Percentiles rank a stretch among this genome's conserved stretches.
Evolutionary conservation across 176 grass and related monocot species (phyloP).

Genomic region (Cymbopogon citratus): DNA sequence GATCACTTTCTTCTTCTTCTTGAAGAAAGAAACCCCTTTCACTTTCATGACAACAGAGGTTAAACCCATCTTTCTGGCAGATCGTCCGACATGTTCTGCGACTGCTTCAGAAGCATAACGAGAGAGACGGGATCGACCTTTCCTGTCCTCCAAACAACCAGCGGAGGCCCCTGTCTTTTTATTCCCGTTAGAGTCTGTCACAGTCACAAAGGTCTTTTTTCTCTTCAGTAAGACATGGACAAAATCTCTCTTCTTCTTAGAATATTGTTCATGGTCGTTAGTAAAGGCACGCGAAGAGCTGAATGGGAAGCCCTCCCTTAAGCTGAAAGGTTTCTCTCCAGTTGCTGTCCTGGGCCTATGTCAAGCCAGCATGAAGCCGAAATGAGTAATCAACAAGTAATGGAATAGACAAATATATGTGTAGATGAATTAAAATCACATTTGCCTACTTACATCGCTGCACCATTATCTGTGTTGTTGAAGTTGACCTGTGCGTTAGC

Average conservation of each 20-base stretch:
- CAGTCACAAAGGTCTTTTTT: conserved; percentile 35
- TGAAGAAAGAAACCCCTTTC: conserved; percentile 12
- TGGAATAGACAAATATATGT: background rate
- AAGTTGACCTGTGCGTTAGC: background rate
- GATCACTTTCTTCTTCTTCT: conserved; percentile 35
- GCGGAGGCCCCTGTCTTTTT: conserved; percentile 31
- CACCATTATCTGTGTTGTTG: background rate
- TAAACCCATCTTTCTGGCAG: conserved; percentile 37
- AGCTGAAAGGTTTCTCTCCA: background rate
- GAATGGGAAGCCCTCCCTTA: background rate
- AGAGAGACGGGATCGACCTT: conserved; percentile 25
- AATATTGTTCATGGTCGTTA: background rate
- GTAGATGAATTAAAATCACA: background rate
- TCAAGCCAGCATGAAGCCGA: background rate
- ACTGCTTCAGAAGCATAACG: conserved; percentile 30
- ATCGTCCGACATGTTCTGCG: conserved; percentile 20
- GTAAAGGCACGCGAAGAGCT: background rate
- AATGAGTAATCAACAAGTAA: background rate
- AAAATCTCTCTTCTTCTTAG: conserved; percentile 17
- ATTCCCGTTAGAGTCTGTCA: conserved; percentile 31
- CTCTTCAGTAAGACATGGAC: conserved; percentile 19
- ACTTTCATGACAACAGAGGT: conserved; percentile 25
- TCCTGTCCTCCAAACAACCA: conserved; percentile 37
- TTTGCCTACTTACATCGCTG: background rate
- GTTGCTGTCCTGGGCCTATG: background rate